Conservation (phyloP, 345 rosid species). For the Crucihimalaya himalaica region DNA sequence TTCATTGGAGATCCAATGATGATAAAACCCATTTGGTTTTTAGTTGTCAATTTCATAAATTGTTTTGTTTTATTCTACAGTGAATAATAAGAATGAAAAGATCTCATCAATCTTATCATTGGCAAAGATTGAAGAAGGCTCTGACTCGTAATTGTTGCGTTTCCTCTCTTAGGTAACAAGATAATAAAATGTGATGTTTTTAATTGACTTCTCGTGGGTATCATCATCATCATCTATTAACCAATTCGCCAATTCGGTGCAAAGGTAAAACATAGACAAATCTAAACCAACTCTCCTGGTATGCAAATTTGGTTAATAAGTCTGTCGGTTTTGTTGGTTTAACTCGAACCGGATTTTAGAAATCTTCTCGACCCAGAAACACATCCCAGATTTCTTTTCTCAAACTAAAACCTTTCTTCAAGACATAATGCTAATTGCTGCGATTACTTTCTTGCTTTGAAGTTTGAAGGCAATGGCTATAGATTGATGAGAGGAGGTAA, state of each 20-base stretch:
- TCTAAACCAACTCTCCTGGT: background rate
- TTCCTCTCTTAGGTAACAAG: background rate
- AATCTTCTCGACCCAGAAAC: background rate
- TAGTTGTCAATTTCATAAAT: slow-evolving; percentile 21
- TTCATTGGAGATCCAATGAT: slow-evolving; percentile 32
- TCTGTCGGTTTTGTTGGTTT: background rate
- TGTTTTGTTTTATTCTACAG: slow-evolving; percentile 20
- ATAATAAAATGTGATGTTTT: too few relatives aligned
- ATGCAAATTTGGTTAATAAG: background rate
- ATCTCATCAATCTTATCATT: background rate
- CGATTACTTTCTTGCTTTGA: background rate
- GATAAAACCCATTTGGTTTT: slow-evolving; percentile 34
- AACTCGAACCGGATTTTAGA: background rate
- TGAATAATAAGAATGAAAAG: slow-evolving; percentile 26
- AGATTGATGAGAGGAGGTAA: background rate
- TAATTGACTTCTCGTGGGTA: too few relatives aligned
- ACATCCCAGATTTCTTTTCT: background rate
- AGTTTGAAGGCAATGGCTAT: background rate
- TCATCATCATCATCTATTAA: too few relatives aligned
- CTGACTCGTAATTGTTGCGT: background rate
- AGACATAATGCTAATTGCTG: background rate
- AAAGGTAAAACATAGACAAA: background rate
- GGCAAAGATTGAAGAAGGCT: background rate
- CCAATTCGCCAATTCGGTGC: background rate
- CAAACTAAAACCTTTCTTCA: too few relatives aligned